phyloP scores from a whole-genome alignment of 768 basidiomycete species.

The Austroboletus eburneus region DNA sequence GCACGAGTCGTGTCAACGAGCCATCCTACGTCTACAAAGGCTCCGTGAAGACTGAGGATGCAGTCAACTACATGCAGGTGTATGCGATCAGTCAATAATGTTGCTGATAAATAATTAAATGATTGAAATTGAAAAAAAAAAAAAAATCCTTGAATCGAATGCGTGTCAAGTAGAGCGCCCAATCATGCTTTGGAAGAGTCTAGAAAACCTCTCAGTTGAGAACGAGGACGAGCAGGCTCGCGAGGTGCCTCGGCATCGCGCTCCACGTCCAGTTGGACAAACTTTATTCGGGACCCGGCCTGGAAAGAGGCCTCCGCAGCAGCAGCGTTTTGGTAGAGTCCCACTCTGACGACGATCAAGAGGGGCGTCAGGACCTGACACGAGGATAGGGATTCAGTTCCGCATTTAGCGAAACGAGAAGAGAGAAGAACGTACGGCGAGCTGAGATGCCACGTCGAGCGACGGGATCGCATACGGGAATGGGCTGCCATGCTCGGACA shows the following conservation, averaged over 20 bases:
- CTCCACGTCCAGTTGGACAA: background rate
- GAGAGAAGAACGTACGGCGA: slow-evolving; percentile 11
- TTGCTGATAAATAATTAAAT: too few relatives aligned
- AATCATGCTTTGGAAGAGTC: too few relatives aligned
- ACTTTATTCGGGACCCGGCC: background rate
- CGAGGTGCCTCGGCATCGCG: slow-evolving; percentile 1
- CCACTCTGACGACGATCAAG: slow-evolving; percentile 15
- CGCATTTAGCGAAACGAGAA: background rate
- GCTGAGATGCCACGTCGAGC: slow-evolving; percentile 15
- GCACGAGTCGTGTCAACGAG: too few relatives aligned
- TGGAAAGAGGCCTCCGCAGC: background rate
- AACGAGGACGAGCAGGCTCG: background rate
- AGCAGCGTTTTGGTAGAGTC: slow-evolving; percentile 3
- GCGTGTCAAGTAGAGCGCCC: too few relatives aligned
- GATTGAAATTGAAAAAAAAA: too few relatives aligned
- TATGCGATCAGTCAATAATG: too few relatives aligned
- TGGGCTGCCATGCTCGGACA: slow-evolving; percentile 3
- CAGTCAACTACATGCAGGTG: too few relatives aligned
- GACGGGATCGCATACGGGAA: slow-evolving; percentile 12
- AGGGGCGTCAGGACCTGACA: slow-evolving; percentile 16
- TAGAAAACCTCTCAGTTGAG: too few relatives aligned
- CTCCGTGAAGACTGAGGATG: too few relatives aligned
- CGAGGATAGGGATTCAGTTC: background rate
- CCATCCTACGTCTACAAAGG: too few relatives aligned
- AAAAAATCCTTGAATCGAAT: too few relatives aligned